Percentiles rank a stretch among this genome's conserved stretches.
Conservation (phyloP, 1,284 basidiomycete species). For the Sutorius eximius region DNA sequence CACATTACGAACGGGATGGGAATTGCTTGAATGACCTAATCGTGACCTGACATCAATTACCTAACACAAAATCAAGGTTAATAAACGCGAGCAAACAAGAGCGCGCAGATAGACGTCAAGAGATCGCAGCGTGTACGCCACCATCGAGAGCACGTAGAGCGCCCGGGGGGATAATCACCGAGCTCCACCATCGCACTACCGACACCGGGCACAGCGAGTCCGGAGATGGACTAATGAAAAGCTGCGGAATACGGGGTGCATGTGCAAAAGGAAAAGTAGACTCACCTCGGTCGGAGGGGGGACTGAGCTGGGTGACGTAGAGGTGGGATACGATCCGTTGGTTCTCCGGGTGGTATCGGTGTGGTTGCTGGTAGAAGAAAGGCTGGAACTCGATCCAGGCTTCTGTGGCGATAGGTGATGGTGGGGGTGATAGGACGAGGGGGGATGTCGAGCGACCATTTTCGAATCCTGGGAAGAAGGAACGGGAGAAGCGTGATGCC, state of each 20-base stretch:
- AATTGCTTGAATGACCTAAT: background rate
- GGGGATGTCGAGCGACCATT: slow-evolving; percentile 7
- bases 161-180: slow-evolving; percentile 30
- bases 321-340: slow-evolving; percentile 18
- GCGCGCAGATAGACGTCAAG: slow-evolving; percentile 1
- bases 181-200: slow-evolving; percentile 9
- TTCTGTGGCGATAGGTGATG: slow-evolving; percentile 23
- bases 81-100: slow-evolving; percentile 19
- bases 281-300: slow-evolving; percentile 23
- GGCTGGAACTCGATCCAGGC: slow-evolving; percentile 27
- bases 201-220: slow-evolving; percentile 14
- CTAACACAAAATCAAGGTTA: slow-evolving; percentile 19
- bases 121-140: slow-evolving; percentile 5
- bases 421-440: slow-evolving; percentile 4
- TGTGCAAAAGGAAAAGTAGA: slow-evolving; percentile 4
- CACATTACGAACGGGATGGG: slow-evolving; percentile 24
- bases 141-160: background rate
- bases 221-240: slow-evolving; percentile 22
- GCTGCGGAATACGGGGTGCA: slow-evolving; percentile 1
- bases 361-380: slow-evolving; percentile 20
- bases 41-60: slow-evolving; percentile 27
- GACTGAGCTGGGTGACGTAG: slow-evolving; percentile 29
- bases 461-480: slow-evolving; percentile 10
- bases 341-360: slow-evolving; percentile 32
- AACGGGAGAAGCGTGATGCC: slow-evolving; percentile 22